Conservation (phyloP, 2,329 filamentous ascomycete species). For the Paecilomyces fulvus region DNA sequence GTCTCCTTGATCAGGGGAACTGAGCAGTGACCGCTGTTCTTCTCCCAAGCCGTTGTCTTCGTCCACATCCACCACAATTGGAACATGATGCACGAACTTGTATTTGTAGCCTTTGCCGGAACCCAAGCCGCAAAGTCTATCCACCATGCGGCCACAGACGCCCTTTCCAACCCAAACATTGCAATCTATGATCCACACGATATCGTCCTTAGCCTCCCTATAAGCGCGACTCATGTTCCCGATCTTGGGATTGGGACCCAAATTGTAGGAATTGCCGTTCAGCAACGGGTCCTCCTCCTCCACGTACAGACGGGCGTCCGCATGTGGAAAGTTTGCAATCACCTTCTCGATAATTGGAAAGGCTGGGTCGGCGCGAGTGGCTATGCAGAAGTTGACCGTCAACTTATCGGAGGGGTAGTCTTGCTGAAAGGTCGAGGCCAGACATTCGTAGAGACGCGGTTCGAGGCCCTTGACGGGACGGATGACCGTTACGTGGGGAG, state of each 20-base stretch:
- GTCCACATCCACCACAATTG: conserved; percentile 70
- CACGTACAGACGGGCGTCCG: conserved; percentile 65
- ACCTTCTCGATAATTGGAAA: conserved; percentile 65
- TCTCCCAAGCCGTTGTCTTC: conserved; percentile 15
- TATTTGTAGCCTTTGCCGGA: conserved; percentile 44
- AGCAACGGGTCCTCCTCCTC: conserved; percentile 74
- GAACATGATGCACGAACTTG: conserved; percentile 94
- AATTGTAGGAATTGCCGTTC: conserved; percentile 46
- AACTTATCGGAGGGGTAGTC: conserved; percentile 69
- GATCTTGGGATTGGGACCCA: conserved; percentile 98
- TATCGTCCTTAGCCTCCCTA: conserved; percentile 73
- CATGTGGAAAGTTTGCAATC: conserved; percentile 61
- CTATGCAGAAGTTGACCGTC: conserved; percentile 74
- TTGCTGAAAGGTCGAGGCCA: conserved; percentile 76
- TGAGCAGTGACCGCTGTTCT: conserved; percentile 19
- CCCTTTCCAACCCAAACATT: conserved; percentile 85
- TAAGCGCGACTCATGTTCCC: conserved; percentile 93
- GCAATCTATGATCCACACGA: conserved; percentile 93
- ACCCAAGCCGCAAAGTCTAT: conserved; percentile 65
- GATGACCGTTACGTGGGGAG: conserved; percentile 82
- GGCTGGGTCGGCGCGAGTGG: conserved; percentile 65
- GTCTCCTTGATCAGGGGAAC: conserved; percentile 9
- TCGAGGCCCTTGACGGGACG: conserved; percentile 91
- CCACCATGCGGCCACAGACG: conserved; percentile 80
- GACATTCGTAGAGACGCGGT: conserved; percentile 81